Evolutionary conservation across 257 asterid genomes (phyloP), one percentile per base, ranked within the genome.

Genomic region (Forsythia viridissima): DNA sequence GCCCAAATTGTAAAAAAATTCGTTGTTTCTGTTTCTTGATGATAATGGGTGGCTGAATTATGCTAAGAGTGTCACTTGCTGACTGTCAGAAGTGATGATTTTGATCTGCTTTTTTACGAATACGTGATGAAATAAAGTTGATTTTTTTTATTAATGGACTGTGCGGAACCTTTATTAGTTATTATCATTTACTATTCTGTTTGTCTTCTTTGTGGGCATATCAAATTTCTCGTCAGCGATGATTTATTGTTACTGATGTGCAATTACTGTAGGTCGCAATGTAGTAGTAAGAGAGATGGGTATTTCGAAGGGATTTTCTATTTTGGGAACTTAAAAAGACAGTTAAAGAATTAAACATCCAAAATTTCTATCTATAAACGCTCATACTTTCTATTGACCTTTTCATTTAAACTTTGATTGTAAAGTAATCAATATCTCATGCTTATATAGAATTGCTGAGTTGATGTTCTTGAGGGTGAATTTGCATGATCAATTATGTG

Each of bases 21-120:
- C 18, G 73, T 37, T 73, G 71, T 4, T 71, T 44, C 72, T 0
- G 37, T 71, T 75, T 71, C 72, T 68, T 72, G 72, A 70, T 76
- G 73, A 37, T 80, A 61, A 63, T 66, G 18, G 6, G 63, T 66
- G 51, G 82, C 79, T 71, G 37, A 78, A 43, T 73, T 74, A 57
- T 80, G 83, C 66, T 13, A 69, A 34, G 65, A 37, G 51, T 42
- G 46, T 51, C 66, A 42, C 61, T 18, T 61, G 37, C 76, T 80
- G 75, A 70, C 77, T 34, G 80, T 40, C 63, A 20, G 21, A 41
- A 57, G 44, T 8, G 68, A 13, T 5, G 71, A 37, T 71, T 38
- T 78, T 57, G 80, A 66, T 80, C 76, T 52, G 44, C 2, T 72
- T 24, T 70, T 40, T 6, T 75, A 36, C 21, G 65, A 3, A 65